phyloP scores from a whole-genome alignment of 768 basidiomycete species.

The Boletus patriciae region DNA sequence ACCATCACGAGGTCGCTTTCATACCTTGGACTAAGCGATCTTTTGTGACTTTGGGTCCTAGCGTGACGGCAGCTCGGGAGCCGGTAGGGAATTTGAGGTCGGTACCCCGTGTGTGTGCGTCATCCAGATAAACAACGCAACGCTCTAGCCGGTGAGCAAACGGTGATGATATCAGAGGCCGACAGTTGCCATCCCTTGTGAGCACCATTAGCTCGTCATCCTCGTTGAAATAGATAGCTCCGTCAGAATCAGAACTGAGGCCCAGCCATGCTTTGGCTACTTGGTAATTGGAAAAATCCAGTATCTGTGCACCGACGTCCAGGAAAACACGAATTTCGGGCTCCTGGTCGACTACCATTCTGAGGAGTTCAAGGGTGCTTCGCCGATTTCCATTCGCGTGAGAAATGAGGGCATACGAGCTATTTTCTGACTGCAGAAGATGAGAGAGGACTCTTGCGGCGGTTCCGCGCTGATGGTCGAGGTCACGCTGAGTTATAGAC shows the following conservation, averaged over 20 bases:
- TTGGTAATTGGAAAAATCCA: not conserved
- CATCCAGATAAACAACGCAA: slow-evolving; percentile 51
- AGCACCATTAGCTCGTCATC: slow-evolving; percentile 28
- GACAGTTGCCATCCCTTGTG: slow-evolving; percentile 35
- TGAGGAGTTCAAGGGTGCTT: not conserved
- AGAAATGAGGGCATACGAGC: slow-evolving; percentile 24
- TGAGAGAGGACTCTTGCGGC: slow-evolving; percentile 40
- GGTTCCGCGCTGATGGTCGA: too few species aligned
- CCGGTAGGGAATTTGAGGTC: slow-evolving; percentile 47
- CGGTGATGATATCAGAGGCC: slow-evolving; percentile 41
- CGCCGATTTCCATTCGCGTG: slow-evolving; percentile 7
- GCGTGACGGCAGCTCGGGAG: slow-evolving; percentile 34
- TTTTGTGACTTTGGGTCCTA: slow-evolving; percentile 43
- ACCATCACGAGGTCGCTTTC: slow-evolving; percentile 37
- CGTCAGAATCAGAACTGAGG: slow-evolving; percentile 11
- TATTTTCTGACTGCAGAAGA: slow-evolving; percentile 36
- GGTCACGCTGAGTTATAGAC: too few species aligned
- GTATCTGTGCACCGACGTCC: not conserved
- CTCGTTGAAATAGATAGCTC: too few species aligned
- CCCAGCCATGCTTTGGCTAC: slow-evolving; percentile 26
- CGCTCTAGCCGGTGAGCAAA: slow-evolving; percentile 40
- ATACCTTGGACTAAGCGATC: slow-evolving; percentile 50
- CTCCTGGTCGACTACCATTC: not conserved
- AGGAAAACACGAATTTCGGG: not conserved
- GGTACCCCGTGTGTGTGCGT: slow-evolving; percentile 47